Base-by-base conservation (phyloP, 768 basidiomycete species). In the Boletus vermiculosoides region DNA sequence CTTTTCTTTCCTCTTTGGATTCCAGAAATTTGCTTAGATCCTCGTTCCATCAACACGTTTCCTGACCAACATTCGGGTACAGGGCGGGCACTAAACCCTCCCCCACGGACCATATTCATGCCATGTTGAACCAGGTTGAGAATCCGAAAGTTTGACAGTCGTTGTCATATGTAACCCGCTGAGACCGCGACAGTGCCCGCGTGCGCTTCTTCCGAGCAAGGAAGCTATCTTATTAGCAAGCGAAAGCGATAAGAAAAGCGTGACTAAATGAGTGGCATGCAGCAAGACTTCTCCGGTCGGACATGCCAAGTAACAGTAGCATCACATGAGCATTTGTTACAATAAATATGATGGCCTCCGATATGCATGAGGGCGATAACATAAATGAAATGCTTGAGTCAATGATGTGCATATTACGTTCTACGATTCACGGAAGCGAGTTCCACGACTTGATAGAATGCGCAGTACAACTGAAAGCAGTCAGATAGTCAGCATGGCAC, bases 381-480 rank as follows among this genome's bases (percentile, higher is more conserved):
- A 54, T 55, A 53, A 25, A 28, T 62, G 47, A 52, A 20, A 55
- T 57, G 36, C 54, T 57, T 1, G 33, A 42, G 49, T 59, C 42
- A 46, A 50, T 50, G 40, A 33, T 23, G 45, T 60, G 49, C 63
- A 51, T 54, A 57, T 53, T 50, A 54, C 31, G 42, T 49, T 25
- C 22, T 16, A 16, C 45, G 41, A 56, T 39, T 45, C 49, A 39
- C 53, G 56, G 50, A 46, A 49, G 48, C 50, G 52, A 55, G 54
- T 28, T 28, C 30, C 30, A 56, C 18, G 41, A 44, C 23, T 44
- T 18, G 45, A 45, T 34, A 42, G 30, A 47, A 47, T 41, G 49
- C 53, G 16, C 42, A 55, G 59, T 23, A 36, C 44, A 33, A 37
- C 16, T 37, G 20, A 45, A 22, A 48, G 33, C 4, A 20, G 45